Percentiles rank a stretch among this genome's conserved stretches.
These are phyloP conservation scores for Oryza glumipatula DNA, from an alignment of 176 grass and related monocot species.

Conservation along the genomic window DNA sequence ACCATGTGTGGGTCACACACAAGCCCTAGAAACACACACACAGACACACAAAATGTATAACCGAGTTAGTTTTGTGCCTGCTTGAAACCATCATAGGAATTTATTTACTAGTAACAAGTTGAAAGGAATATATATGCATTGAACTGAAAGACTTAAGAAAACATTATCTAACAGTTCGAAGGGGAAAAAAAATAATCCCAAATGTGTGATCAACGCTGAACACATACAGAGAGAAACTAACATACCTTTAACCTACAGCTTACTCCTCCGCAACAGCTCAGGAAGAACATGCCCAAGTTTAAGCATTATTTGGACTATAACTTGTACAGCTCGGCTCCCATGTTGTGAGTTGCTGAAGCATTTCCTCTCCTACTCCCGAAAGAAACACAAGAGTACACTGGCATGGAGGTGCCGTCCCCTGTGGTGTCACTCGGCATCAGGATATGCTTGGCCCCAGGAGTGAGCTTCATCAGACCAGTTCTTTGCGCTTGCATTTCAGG, in stretches of 20 bases:
- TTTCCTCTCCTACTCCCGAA: slow-evolving; percentile 26
- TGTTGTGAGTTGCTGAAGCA: slow-evolving; percentile 25
- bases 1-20: not conserved
- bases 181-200: not conserved
- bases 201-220: not conserved
- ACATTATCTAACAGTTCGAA: not conserved
- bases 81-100: not conserved
- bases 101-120: not conserved
- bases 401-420: slow-evolving; percentile 27
- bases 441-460: slow-evolving; percentile 53
- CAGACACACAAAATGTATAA: not conserved
- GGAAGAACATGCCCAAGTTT: not conserved
- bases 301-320: slow-evolving; percentile 21
- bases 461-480: slow-evolving; percentile 54
- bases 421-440: slow-evolving; percentile 52
- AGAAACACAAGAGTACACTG: slow-evolving; percentile 52
- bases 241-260: slow-evolving; percentile 31
- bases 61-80: not conserved
- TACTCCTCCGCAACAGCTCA: not conserved
- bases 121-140: not conserved
- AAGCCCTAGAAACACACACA: too few species aligned
- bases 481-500: slow-evolving; percentile 36
- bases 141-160: not conserved
- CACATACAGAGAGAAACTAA: not conserved
- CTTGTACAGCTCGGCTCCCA: slow-evolving; percentile 30